Percentiles rank a stretch among this genome's conserved stretches.
Conservation (phyloP, 2,329 filamentous ascomycete genomes). For the Fusarium goolgardi region DNA sequence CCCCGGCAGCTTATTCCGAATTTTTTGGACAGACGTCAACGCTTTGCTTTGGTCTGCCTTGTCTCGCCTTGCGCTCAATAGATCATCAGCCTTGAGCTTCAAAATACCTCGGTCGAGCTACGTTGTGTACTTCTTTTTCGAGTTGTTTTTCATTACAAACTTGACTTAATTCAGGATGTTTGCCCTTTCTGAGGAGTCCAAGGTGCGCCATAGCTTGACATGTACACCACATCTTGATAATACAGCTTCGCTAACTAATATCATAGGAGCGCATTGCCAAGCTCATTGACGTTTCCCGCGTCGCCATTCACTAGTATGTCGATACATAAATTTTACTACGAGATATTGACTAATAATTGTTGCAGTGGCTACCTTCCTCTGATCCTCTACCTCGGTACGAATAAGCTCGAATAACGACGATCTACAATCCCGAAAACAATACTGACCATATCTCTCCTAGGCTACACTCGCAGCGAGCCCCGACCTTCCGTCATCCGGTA, state of each 20-base stretch:
- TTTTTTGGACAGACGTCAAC: conserved; percentile 43
- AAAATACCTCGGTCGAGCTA: conserved; percentile 16
- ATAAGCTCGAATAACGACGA: conserved; percentile 40
- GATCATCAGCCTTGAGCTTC: conserved; percentile 35
- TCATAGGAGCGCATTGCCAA: conserved; percentile 94
- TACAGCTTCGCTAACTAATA: conserved; percentile 23
- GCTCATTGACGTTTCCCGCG: conserved; percentile 92
- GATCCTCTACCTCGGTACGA: conserved; percentile 92
- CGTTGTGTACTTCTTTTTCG: conserved; percentile 2
- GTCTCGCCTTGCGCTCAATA: conserved; percentile 22
- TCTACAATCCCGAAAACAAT: conserved; percentile 16
- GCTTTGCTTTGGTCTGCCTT: conserved; percentile 8
- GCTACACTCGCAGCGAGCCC: conserved; percentile 94
- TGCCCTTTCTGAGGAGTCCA: conserved; percentile 92
- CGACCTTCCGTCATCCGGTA: conserved; percentile 77
- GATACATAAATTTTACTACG: neutral
- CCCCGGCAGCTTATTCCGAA: conserved; percentile 36
- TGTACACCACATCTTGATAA: conserved; percentile 11
- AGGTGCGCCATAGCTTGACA: conserved; percentile 67
- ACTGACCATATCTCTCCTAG: conserved; percentile 58
- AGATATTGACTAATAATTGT: conserved; percentile 51
- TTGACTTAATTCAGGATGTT: conserved; percentile 60
- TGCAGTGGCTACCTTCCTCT: conserved; percentile 91
- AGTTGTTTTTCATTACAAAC: neutral
- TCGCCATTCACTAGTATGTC: conserved; percentile 93